These are phyloP conservation scores for Dipodascopsis uninucleata DNA, from an alignment of 805 yeast genomes.

Conservation along the genomic window DNA sequence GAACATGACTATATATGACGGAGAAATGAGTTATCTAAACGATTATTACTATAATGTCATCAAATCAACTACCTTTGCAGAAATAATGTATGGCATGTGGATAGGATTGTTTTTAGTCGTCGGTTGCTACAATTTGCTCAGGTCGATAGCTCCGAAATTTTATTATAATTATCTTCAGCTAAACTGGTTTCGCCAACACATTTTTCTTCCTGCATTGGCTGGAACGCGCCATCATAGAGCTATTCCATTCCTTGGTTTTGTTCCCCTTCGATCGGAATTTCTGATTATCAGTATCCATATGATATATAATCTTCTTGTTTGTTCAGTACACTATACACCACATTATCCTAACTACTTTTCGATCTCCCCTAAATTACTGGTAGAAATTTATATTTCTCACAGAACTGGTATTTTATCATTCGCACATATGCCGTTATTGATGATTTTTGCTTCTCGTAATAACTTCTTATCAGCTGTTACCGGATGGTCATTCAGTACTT, in stretches of 20 bases:
- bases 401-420: slow-evolving; percentile 32
- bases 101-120: slow-evolving; percentile 5
- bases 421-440: slow-evolving; percentile 48
- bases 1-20: neutral
- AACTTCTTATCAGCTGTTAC: slow-evolving; percentile 60
- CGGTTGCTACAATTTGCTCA: neutral
- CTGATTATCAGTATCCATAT: slow-evolving; percentile 5
- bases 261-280: slow-evolving; percentile 14
- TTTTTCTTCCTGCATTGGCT: slow-evolving; percentile 11
- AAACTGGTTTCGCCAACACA: too few species aligned
- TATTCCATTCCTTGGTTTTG: slow-evolving; percentile 7
- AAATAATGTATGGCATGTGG: slow-evolving; percentile 1
- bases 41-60: slow-evolving; percentile 1
- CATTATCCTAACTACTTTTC: neutral
- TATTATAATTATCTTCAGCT: too few species aligned
- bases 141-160: too few species aligned
- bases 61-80: slow-evolving; percentile 6
- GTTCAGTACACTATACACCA: slow-evolving; percentile 1
- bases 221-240: slow-evolving; percentile 8
- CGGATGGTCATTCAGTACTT: slow-evolving; percentile 60
- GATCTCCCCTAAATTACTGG: neutral
- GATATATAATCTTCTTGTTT: slow-evolving; percentile 7
- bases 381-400: slow-evolving; percentile 5
- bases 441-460: slow-evolving; percentile 68
- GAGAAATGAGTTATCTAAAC: neutral